Percentiles rank a stretch among this genome's conserved stretches.
These are phyloP conservation scores for Berberis vulgaris DNA, from an alignment of 164 flowering plant species.

Conservation along the genomic window DNA sequence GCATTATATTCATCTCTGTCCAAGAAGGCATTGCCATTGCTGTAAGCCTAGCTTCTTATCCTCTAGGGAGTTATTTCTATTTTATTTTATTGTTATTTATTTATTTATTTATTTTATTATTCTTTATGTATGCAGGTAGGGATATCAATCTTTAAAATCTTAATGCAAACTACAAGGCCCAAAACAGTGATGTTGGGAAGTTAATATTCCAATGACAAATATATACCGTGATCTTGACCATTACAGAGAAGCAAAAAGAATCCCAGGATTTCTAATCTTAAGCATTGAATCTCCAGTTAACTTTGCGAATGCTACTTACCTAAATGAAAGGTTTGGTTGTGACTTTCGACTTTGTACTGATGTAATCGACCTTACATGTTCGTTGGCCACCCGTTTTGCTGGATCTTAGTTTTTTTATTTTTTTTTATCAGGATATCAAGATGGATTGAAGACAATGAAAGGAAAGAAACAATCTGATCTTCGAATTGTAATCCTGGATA, in stretches of 20 bases:
- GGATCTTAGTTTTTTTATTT: neutral
- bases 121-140: conserved; percentile 46
- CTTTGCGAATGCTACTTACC: conserved; percentile 75
- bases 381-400: neutral
- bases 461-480: conserved; percentile 1
- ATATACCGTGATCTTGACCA: conserved; percentile 61
- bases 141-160: conserved; percentile 69
- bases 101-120: neutral
- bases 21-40: conserved; percentile 73
- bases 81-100: too few relatives aligned
- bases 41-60: conserved; percentile 24
- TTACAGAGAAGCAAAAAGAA: conserved; percentile 55
- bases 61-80: too few relatives aligned
- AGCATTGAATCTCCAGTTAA: conserved; percentile 79
- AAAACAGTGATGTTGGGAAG: conserved; percentile 70
- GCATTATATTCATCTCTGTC: conserved; percentile 70
- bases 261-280: conserved; percentile 73
- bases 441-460: conserved; percentile 33
- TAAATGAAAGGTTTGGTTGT: conserved; percentile 62
- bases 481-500: neutral
- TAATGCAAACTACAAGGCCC: conserved; percentile 81
- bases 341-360: too few relatives aligned
- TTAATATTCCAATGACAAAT: conserved; percentile 64
- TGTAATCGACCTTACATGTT: neutral
- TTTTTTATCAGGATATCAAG: conserved; percentile 45